These are phyloP conservation scores for Cicer pinnatifidum DNA, from an alignment of 306 rosid species.

Conservation along the genomic window DNA sequence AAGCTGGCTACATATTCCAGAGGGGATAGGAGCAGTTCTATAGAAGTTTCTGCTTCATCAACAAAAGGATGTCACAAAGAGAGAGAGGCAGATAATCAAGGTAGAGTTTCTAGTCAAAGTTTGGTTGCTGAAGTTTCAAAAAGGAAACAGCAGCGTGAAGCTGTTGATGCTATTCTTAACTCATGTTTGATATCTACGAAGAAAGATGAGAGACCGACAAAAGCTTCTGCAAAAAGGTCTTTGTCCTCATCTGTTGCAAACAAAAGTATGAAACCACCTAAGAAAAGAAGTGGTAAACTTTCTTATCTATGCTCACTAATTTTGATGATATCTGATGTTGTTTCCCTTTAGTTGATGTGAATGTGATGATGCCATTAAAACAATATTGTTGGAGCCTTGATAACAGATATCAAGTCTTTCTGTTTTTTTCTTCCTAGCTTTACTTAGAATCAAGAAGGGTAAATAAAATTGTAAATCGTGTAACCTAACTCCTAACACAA, in stretches of 20 bases:
- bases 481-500: no score
- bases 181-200: constrained; percentile 81
- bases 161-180: constrained; percentile 84
- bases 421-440: no score
- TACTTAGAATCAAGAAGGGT: no score
- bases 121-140: constrained; percentile 63
- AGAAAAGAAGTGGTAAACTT: constrained; percentile 66
- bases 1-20: constrained; percentile 48
- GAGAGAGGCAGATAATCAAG: constrained; percentile 50
- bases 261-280: constrained; percentile 57
- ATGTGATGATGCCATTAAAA: constrained; percentile 33
- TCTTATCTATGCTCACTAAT: constrained; percentile 25
- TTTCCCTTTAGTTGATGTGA: constrained; percentile 35
- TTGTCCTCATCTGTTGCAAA: constrained; percentile 54
- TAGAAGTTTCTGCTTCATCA: constrained; percentile 52
- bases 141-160: constrained; percentile 91
- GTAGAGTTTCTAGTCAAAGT: constrained; percentile 49
- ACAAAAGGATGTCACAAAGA: constrained; percentile 48
- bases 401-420: not conserved
- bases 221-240: constrained; percentile 57
- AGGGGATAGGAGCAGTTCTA: constrained; percentile 46
- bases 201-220: constrained; percentile 58
- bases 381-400: constrained; percentile 13
- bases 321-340: constrained; percentile 5
- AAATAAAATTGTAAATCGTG: no score